Conservation (phyloP, 2,329 filamentous ascomycete species). For the Trichoderma sp. region DNA sequence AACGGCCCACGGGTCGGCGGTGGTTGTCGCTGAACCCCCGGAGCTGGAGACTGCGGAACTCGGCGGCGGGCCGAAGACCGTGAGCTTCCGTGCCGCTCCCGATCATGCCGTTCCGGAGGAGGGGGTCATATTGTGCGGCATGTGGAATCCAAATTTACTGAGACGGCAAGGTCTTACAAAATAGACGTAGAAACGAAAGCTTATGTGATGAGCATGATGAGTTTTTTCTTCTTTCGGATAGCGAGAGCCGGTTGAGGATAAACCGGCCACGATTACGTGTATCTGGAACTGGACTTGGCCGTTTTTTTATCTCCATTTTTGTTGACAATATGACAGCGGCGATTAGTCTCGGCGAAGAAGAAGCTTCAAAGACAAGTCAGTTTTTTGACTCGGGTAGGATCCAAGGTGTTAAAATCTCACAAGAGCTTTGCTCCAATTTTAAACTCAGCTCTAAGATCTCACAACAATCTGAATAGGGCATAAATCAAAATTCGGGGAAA, state of each 20-base stretch:
- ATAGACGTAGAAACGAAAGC: not conserved
- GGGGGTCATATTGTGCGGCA: not conserved
- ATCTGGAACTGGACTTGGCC: not conserved
- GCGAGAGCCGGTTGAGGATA: not conserved
- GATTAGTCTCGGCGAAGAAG: not conserved
- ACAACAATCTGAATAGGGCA: not conserved
- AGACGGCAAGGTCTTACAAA: not conserved
- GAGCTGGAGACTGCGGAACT: not conserved
- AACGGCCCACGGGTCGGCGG: not conserved
- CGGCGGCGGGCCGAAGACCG: not conserved
- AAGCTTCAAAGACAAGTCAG: not conserved
- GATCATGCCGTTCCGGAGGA: not conserved
- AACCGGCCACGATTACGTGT: not conserved
- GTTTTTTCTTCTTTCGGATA: not conserved
- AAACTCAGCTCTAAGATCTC: not conserved
- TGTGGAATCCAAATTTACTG: not conserved
- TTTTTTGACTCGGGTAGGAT: not conserved
- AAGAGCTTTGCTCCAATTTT: not conserved
- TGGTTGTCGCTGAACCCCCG: not conserved
- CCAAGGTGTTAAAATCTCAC: slow-evolving; percentile 10
- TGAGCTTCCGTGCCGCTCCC: not conserved
- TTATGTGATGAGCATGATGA: not conserved
- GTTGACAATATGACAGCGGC: not conserved
- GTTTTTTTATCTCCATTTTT: not conserved
- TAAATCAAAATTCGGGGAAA: not conserved